Evolutionary conservation across 768 basidiomycete genomes (phyloP), one percentile per base, ranked within the genome.

Genomic region (Cyclocybe aegerita): DNA sequence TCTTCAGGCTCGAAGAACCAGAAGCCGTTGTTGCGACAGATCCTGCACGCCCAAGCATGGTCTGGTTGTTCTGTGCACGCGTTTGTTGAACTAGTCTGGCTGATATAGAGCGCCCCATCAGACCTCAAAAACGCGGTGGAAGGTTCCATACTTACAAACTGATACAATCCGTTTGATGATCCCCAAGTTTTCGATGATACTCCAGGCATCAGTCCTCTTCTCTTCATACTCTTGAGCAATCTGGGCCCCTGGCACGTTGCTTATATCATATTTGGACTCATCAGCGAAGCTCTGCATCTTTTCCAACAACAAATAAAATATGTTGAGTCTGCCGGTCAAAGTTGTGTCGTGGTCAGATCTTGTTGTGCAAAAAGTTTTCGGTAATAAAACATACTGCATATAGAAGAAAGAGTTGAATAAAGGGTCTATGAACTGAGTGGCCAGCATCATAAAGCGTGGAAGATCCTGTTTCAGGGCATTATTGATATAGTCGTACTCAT

Each of bases 401-500:
- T 96, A 99, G 77, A 89, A 99, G 78, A 94, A 94, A 12, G 93
- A 96, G 60, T 96, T 88, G 81, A 98, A 99, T n/a, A 98, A 75
- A 0, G 97, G 97, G 58, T 95, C 88, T 64, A 98, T 92, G 70
- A 98, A 98, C 56, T 86, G 82, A 2, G 92, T 88, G 1, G 89
- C 77, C 54, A 98, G 81, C 29, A 74, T 76, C 80, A 98, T 85
- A 77, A 98, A 98, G n/a, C 83, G 83, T 2, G 95, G 94, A 31
- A 99, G 76, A 62, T 99, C 97, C 50, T 83, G 78, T 74, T 99
- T 98, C 70, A 98, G 72, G 4, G 87, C 79, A 53, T 78, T 86
- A 65, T 96, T 98, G 72, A 93, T 89, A 62, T 88, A 91, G 52
- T 97, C 94, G 56, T 95, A 98, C 60, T 98, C 94, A 54, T 87